Conservation (phyloP, 805 yeast species). For the Candida stauntonica region DNA sequence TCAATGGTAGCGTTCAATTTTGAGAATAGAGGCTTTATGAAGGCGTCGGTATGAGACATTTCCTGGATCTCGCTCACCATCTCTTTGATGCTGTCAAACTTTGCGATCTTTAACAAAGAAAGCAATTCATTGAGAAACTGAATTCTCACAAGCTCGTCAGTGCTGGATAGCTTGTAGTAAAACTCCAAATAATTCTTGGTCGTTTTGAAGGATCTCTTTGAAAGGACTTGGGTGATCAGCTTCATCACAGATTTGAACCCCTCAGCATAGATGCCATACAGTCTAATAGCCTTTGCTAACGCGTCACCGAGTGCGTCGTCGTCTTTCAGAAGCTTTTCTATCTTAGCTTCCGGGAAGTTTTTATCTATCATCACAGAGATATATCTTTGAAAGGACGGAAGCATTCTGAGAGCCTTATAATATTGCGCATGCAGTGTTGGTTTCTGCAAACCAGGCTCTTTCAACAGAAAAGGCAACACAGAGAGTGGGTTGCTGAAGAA, state of each 20-base stretch:
- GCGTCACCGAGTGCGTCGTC: slow-evolving; percentile 17
- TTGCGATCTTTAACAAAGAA: slow-evolving; percentile 12
- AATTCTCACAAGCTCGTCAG: slow-evolving; percentile 21
- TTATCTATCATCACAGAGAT: slow-evolving; percentile 13
- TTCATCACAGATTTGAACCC: slow-evolving; percentile 18
- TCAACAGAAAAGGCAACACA: slow-evolving; percentile 9
- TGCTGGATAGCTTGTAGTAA: slow-evolving; percentile 21
- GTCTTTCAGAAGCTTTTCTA: slow-evolving; percentile 17
- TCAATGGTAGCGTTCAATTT: slow-evolving; percentile 13
- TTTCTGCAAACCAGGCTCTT: neutral
- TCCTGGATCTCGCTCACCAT: slow-evolving; percentile 11
- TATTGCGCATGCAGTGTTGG: slow-evolving; percentile 13
- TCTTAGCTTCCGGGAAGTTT: slow-evolving; percentile 5
- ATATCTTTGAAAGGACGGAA: slow-evolving; percentile 32
- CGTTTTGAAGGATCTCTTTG: slow-evolving; percentile 13
- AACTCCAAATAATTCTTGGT: slow-evolving; percentile 18
- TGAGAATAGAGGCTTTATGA: slow-evolving; percentile 12
- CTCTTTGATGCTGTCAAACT: slow-evolving; percentile 6
- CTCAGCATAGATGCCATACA: slow-evolving; percentile 16
- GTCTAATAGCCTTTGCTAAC: slow-evolving; percentile 15
- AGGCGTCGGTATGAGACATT: slow-evolving; percentile 9
- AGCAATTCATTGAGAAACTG: slow-evolving; percentile 25
- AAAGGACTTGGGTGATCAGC: slow-evolving; percentile 18
- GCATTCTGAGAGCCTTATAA: slow-evolving; percentile 27
- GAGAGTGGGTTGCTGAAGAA: slow-evolving; percentile 24